Evolutionary conservation across 1,284 basidiomycete species (phyloP).

Genomic region (Tilletia walkeri): DNA sequence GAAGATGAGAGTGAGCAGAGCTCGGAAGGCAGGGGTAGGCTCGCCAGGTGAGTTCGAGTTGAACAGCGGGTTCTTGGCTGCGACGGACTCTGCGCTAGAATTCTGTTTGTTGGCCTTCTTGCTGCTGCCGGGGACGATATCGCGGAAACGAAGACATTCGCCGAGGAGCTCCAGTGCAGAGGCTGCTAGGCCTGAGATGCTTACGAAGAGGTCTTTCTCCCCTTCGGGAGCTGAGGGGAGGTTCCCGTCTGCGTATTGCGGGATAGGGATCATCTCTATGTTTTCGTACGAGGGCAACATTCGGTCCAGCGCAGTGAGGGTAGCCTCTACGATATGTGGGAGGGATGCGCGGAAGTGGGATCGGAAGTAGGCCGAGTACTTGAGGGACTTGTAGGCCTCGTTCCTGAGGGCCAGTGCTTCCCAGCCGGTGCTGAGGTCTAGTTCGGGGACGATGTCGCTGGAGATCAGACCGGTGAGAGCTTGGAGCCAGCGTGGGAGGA

Average conservation of each 20-base stretch:
- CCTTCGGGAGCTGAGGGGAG: slow-evolving; percentile 13
- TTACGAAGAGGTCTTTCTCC: slow-evolving; percentile 15
- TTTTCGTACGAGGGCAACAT: slow-evolving; percentile 33
- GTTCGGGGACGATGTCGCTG: neutral
- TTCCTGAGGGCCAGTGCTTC: slow-evolving; percentile 36
- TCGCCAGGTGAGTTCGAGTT: neutral
- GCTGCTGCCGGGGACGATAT: neutral
- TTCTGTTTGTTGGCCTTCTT: neutral
- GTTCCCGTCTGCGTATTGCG: neutral
- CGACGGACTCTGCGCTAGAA: neutral
- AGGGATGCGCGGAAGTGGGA: slow-evolving; percentile 38
- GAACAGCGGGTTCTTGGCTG: neutral
- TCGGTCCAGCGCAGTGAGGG: slow-evolving; percentile 32
- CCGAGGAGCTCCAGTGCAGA: slow-evolving; percentile 15
- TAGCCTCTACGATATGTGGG: slow-evolving; percentile 25
- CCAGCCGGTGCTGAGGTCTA: slow-evolving; percentile 26
- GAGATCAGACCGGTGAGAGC: slow-evolving; percentile 33
- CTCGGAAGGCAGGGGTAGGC: slow-evolving; percentile 2
- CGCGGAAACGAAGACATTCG: slow-evolving; percentile 12
- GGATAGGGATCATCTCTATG: slow-evolving; percentile 25
- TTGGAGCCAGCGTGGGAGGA: slow-evolving; percentile 75
- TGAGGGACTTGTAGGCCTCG: slow-evolving; percentile 47
- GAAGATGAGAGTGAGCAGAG: slow-evolving; percentile 2
- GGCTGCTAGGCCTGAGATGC: slow-evolving; percentile 11
- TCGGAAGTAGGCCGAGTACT: slow-evolving; percentile 43